Evolutionary conservation across 2,329 filamentous ascomycete species (phyloP).

Genomic region (Dothideomycetidae sp.): DNA sequence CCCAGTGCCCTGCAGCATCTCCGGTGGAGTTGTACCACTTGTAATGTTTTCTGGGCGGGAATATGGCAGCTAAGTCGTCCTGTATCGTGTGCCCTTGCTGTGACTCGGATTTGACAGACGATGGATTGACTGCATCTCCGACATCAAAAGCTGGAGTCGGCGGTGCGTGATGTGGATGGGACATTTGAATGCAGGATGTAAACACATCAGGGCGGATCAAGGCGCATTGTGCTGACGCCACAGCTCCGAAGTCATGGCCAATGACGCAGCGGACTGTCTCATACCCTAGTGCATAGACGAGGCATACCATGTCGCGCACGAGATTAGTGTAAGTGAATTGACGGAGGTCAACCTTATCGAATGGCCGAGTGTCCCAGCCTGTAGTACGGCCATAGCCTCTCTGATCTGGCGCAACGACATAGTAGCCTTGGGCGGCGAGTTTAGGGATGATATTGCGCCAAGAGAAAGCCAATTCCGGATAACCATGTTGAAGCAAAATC

Average conservation of each 20-base stretch:
- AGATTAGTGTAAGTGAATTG: conserved; percentile 45
- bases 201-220: conserved; percentile 53
- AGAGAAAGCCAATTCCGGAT: conserved; percentile 54
- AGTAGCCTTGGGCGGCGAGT: conserved; percentile 46
- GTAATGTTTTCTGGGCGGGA: conserved; percentile 52
- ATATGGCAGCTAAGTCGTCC: conserved; percentile 38
- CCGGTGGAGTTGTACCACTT: conserved; percentile 49
- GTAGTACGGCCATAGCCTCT: conserved; percentile 54
- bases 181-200: conserved; percentile 46
- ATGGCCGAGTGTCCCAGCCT: conserved; percentile 41
- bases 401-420: conserved; percentile 53
- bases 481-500: conserved; percentile 50
- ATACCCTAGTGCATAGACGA: conserved; percentile 49
- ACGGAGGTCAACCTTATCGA: conserved; percentile 39
- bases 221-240: conserved; percentile 44
- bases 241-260: conserved; percentile 53
- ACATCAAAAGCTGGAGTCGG: conserved; percentile 35
- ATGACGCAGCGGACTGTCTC: conserved; percentile 43
- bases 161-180: conserved; percentile 47
- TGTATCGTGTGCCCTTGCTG: conserved; percentile 29
- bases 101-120: neutral
- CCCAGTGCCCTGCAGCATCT: conserved; percentile 35
- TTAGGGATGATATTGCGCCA: conserved; percentile 50
- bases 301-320: conserved; percentile 46
- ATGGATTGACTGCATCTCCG: neutral